A percentile compares a stretch with the other conserved stretches of the same genome.
phyloP scores from a whole-genome alignment of 208 protist genomes.

The Acanthamoeba rhysodes region DNA sequence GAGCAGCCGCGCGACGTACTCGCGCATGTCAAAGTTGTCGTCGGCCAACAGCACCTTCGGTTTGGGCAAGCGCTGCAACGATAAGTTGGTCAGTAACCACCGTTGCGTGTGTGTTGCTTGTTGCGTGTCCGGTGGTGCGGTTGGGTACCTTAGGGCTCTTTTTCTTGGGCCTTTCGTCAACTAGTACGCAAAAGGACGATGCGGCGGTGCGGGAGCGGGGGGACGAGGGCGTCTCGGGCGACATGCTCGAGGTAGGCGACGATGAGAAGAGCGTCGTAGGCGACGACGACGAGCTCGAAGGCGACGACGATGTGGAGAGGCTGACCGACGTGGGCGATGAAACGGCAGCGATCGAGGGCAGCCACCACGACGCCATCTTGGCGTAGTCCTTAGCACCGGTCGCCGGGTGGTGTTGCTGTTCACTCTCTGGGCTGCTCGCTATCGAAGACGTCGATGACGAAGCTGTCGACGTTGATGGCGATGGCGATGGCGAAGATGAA shows the following conservation, averaged over 20 bases:
- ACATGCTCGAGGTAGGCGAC: background rate
- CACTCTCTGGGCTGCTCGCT: background rate
- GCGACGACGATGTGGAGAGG: background rate
- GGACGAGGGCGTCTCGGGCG: background rate
- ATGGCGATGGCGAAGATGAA: background rate
- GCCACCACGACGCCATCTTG: too few relatives aligned
- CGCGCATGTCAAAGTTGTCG: slow-evolving; percentile 78
- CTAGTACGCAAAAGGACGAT: background rate
- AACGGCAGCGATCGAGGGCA: background rate
- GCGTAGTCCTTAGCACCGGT: background rate
- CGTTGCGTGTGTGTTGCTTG: too few relatives aligned
- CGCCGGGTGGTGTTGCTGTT: background rate
- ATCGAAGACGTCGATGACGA: too few relatives aligned
- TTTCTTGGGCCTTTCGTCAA: background rate
- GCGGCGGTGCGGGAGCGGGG: background rate
- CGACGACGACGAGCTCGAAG: background rate
- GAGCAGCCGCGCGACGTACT: slow-evolving; percentile 65
- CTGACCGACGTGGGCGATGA: background rate
- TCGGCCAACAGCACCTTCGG: slow-evolving; percentile 24
- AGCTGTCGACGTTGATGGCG: too few relatives aligned
- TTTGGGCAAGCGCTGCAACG: background rate
- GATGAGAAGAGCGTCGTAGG: background rate
- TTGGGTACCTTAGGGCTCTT: background rate
- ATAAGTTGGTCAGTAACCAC: too few relatives aligned
- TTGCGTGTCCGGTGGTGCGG: background rate